Evolutionary conservation across 768 basidiomycete genomes (phyloP).

Genomic region (Lenzites betulinus): DNA sequence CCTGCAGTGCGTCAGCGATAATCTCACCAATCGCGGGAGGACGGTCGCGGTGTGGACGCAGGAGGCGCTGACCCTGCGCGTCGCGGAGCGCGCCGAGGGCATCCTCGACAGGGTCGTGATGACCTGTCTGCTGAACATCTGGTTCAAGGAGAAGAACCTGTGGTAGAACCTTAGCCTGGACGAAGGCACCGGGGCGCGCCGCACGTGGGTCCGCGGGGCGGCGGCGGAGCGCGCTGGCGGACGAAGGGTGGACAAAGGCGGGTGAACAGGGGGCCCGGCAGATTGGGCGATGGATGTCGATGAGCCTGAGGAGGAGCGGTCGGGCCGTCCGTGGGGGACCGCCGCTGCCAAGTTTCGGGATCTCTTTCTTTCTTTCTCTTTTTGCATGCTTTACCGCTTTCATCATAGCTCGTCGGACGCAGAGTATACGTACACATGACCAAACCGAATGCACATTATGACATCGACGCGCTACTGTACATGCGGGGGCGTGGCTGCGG

Average conservation of each 20-base stretch:
- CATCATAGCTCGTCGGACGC: conserved; percentile 14
- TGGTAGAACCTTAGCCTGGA: conserved; percentile 36
- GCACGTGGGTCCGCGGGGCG: background rate
- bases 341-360: too few species aligned
- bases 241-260: background rate
- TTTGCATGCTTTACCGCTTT: conserved; percentile 17
- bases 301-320: too few species aligned
- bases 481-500: conserved; percentile 5
- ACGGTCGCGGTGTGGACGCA: conserved; percentile 51
- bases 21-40: conserved; percentile 42
- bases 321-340: too few species aligned
- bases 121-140: conserved; percentile 54
- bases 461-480: conserved; percentile 16
- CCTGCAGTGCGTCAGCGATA: conserved; percentile 49
- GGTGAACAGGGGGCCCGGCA: background rate
- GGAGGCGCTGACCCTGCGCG: conserved; percentile 40
- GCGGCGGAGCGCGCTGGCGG: background rate
- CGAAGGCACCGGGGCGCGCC: background rate
- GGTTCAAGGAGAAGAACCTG: conserved; percentile 45
- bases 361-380: conserved; percentile 4
- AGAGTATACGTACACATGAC: conserved; percentile 17
- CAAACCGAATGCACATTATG: conserved; percentile 20
- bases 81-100: conserved; percentile 40
- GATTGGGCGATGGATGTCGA: background rate
- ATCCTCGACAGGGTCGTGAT: conserved; percentile 54